phyloP scores from a whole-genome alignment of 2,329 filamentous ascomycete species.

The Xylariaceae sp. region DNA sequence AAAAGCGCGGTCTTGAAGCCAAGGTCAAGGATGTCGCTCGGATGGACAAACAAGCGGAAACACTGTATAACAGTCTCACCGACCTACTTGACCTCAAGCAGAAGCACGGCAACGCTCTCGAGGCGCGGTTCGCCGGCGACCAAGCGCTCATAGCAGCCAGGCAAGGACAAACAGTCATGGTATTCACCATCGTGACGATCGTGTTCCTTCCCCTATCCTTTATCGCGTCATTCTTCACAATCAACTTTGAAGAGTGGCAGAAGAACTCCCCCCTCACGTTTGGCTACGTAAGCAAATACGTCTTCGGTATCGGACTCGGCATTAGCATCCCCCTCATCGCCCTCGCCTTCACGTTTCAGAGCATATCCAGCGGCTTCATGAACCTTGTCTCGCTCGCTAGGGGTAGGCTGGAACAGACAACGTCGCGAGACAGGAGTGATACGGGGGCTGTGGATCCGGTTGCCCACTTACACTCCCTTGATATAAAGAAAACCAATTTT shows the following conservation, averaged over 20 bases:
- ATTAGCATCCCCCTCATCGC: slow-evolving; percentile 37
- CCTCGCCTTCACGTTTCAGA: slow-evolving; percentile 36
- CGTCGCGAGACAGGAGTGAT: neutral
- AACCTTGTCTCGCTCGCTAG: slow-evolving; percentile 9
- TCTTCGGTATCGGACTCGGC: slow-evolving; percentile 41
- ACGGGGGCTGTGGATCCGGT: neutral
- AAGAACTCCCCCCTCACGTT: slow-evolving; percentile 35
- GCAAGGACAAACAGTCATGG: slow-evolving; percentile 41
- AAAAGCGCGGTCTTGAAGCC: slow-evolving; percentile 52
- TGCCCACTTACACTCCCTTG: neutral
- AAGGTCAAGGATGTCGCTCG: slow-evolving; percentile 55
- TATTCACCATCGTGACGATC: slow-evolving; percentile 43
- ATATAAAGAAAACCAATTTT: slow-evolving; percentile 6
- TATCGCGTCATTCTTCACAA: slow-evolving; percentile 41
- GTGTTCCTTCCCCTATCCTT: slow-evolving; percentile 42
- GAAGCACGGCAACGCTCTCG: slow-evolving; percentile 63
- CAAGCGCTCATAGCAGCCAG: slow-evolving; percentile 57
- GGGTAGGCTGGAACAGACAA: neutral
- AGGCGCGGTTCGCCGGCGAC: slow-evolving; percentile 56
- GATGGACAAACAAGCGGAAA: slow-evolving; percentile 58
- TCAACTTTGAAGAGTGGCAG: slow-evolving; percentile 44
- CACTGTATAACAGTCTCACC: slow-evolving; percentile 55
- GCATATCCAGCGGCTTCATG: slow-evolving; percentile 28
- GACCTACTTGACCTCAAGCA: slow-evolving; percentile 63
- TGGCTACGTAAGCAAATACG: slow-evolving; percentile 49